These are phyloP conservation scores for Linnemannia exigua DNA, from an alignment of 192 early-diverging fungal species.

Conservation along the genomic window DNA sequence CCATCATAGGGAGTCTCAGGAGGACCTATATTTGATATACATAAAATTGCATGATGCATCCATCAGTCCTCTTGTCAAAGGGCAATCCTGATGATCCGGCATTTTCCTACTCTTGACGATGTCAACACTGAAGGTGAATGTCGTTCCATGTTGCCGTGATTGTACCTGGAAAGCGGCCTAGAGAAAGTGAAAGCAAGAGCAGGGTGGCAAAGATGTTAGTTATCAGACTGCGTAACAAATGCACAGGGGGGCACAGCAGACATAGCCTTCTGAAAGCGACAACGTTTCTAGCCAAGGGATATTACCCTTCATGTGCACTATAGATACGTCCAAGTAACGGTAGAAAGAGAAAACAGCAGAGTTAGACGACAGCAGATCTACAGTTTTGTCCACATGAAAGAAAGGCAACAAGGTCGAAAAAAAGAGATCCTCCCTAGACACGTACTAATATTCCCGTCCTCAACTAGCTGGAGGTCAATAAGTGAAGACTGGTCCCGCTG, in stretches of 20 bases:
- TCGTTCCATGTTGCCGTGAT: not conserved
- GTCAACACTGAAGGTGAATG: not conserved
- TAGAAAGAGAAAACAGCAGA: not conserved
- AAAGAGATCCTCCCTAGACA: not conserved
- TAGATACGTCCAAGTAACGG: not conserved
- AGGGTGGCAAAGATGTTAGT: not conserved
- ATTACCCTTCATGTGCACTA: conserved; percentile 56
- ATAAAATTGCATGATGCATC: not conserved
- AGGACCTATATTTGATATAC: conserved; percentile 25
- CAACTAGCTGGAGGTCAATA: conserved; percentile 37
- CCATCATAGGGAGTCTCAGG: conserved; percentile 50
- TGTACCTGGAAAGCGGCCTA: conserved; percentile 53
- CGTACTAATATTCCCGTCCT: conserved; percentile 57
- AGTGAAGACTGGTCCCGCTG: conserved; percentile 45
- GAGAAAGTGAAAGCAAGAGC: not conserved
- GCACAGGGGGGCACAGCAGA: not conserved
- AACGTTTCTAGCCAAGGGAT: not conserved
- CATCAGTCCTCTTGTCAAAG: not conserved
- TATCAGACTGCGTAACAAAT: not conserved
- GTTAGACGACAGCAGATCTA: not conserved
- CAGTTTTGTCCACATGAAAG: too few species aligned
- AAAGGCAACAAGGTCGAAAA: too few species aligned
- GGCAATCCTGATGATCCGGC: not conserved
- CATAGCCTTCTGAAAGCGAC: not conserved
- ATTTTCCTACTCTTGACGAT: not conserved